A percentile compares a stretch with the other conserved stretches of the same genome.
These are phyloP conservation scores for Epichloe scottii DNA, from an alignment of 2,329 filamentous ascomycete species.

Conservation along the genomic window DNA sequence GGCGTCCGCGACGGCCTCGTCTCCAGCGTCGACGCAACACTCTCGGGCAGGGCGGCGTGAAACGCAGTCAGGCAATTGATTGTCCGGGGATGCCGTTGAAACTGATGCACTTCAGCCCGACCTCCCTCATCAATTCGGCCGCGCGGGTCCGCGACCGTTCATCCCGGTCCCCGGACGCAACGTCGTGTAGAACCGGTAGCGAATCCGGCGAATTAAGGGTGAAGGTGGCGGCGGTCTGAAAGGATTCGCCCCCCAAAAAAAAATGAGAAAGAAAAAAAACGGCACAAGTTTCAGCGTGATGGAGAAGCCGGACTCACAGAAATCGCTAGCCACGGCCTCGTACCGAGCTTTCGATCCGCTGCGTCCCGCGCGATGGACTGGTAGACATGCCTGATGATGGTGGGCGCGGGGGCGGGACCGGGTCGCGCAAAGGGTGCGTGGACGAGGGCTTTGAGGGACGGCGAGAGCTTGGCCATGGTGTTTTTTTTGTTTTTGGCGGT, in stretches of 20 bases:
- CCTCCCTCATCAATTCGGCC: conserved; percentile 62
- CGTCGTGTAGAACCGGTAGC: conserved; percentile 48
- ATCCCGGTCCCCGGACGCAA: conserved; percentile 24
- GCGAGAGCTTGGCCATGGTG: conserved; percentile 60
- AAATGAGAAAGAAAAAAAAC: not conserved
- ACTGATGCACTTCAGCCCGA: conserved; percentile 65
- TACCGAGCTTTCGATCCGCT: conserved; percentile 45
- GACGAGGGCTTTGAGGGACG: conserved; percentile 60
- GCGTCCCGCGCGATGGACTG: conserved; percentile 52
- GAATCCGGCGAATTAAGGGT: conserved; percentile 78
- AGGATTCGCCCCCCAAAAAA: too few relatives aligned
- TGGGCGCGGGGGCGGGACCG: conserved; percentile 50
- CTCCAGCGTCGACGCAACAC: conserved; percentile 40
- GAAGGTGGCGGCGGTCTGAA: conserved; percentile 65
- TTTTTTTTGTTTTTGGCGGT: too few relatives aligned
- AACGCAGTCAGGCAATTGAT: conserved; percentile 75
- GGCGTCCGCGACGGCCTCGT: conserved; percentile 43
- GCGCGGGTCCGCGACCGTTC: conserved; percentile 25
- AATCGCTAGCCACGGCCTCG: conserved; percentile 53
- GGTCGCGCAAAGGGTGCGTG: conserved; percentile 56
- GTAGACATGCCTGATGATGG: conserved; percentile 51
- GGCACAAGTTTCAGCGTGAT: too few relatives aligned
- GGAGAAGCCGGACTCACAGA: conserved; percentile 33
- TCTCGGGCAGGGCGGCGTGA: conserved; percentile 44
- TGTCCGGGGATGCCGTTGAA: conserved; percentile 72